phyloP scores from a whole-genome alignment of 306 rosid species.

The Castanospermum australe region DNA sequence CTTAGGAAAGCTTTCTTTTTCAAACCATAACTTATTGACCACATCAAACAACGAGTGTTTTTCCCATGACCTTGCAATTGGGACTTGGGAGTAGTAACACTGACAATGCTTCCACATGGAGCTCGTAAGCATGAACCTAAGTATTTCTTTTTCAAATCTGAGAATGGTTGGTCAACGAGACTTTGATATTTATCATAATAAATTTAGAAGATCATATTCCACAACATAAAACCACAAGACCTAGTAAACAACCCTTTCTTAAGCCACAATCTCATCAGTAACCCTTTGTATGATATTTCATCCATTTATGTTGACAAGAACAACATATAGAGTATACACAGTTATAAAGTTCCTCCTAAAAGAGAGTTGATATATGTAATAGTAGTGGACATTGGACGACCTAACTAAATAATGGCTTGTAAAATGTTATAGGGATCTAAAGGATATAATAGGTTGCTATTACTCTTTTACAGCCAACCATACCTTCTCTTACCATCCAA shows the following conservation, averaged over 20 bases:
- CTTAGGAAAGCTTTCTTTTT: not conserved
- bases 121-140: not conserved
- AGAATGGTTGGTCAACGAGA: not conserved
- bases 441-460: not conserved
- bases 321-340: not conserved
- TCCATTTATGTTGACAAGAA: not conserved
- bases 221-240: not conserved
- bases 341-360: not conserved
- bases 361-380: not conserved
- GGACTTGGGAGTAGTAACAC: not conserved
- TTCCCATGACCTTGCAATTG: not conserved
- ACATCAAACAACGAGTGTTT: constrained; percentile 1
- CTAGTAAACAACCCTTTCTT: not conserved
- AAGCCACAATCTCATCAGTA: not conserved
- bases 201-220: not conserved
- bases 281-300: not conserved
- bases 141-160: not conserved
- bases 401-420: not conserved
- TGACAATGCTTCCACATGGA: not conserved
- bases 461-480: not conserved
- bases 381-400: not conserved
- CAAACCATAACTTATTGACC: not conserved
- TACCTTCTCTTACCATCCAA: not conserved
- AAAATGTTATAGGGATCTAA: not conserved
- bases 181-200: not conserved